Evolutionary conservation across 1,139 yeast genomes (phyloP), one percentile per base, ranked within the genome.

Genomic region (Blastobotrys malaysiensis): DNA sequence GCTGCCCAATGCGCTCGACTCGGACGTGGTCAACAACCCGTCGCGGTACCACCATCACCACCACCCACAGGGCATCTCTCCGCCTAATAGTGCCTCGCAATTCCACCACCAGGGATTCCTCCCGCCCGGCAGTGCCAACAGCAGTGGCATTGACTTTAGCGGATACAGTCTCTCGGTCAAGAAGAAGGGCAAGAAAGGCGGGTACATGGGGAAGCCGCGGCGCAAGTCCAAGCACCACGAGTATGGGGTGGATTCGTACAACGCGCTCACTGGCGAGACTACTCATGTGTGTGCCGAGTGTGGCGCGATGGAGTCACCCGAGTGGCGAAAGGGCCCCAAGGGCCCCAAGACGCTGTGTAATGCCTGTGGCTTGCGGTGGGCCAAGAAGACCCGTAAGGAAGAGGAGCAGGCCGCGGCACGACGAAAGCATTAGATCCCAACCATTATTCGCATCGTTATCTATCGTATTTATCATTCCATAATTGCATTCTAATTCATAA

Each of bases 271-370:
- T 20, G 56, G 47, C 48, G 59, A 52, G 45, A 46, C 45, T 45
- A 48, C 45, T 49, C 57, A 31, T 57, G 58, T 60, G 22, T 62
- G 66, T 50, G 52, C 60, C 19, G 76, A 74, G 58, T 82, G 88
- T 65, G 86, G 84, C n/a, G 80, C 83, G 22, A 79, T 81, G 3
- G 84, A 81, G 61, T 80, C 85, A 4, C 86, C 86, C 4, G 86
- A 82, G 62, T 82, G 87, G 87, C 73, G 87, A 59, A 73, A 83
- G 59, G 87, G 87, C 1, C 87, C 86, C 3, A 77, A 77, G 54
- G 86, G 86, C 0, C 83, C 83, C 14, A 75, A 84, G 60, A 81
- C 86, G 0, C 71, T 82, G 57, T 82, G 87, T 68, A 82, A 82
- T 63, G 86, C 86, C 1, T 82, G 88, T 66, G 88, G 88, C 0